These are phyloP conservation scores for Haemoproteus tartakovskyi DNA, from an alignment of 169 alveolate genomes.

Conservation along the genomic window DNA sequence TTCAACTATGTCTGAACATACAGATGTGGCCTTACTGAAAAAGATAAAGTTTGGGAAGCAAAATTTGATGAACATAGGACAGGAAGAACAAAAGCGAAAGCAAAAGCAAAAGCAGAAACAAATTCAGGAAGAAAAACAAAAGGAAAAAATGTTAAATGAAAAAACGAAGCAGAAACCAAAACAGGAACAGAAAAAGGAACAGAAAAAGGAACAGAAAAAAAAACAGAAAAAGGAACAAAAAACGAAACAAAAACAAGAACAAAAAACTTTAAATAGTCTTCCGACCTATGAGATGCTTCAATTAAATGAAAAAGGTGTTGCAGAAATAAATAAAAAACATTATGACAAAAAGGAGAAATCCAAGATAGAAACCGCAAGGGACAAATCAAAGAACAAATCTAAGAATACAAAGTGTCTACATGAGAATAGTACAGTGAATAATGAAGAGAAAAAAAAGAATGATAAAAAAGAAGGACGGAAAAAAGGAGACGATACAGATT, in stretches of 20 bases:
- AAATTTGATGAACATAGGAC: background rate
- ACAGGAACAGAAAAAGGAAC: background rate
- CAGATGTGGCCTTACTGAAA: no score
- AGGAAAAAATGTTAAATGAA: background rate
- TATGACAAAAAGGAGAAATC: no score
- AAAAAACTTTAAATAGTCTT: no score
- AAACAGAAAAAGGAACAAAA: background rate
- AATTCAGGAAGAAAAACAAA: background rate
- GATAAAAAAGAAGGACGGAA: conserved; percentile 10
- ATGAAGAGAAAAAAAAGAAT: background rate
- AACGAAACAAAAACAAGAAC: background rate
- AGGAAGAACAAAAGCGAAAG: background rate
- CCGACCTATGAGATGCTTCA: no score
- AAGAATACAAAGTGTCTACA: no score
- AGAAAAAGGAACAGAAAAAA: background rate
- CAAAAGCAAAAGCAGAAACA: background rate
- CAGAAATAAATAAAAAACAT: no score
- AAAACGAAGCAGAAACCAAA: background rate
- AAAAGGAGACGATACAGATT: conserved; percentile 7
- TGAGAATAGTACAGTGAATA: no score
- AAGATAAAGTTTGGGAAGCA: background rate
- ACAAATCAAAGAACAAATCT: no score
- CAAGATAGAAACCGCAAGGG: no score
- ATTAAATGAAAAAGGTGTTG: background rate
- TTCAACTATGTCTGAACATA: no score